Evolutionary conservation across 352 stramenopile species (phyloP).

Genomic region (Phytophthora pistaciae): DNA sequence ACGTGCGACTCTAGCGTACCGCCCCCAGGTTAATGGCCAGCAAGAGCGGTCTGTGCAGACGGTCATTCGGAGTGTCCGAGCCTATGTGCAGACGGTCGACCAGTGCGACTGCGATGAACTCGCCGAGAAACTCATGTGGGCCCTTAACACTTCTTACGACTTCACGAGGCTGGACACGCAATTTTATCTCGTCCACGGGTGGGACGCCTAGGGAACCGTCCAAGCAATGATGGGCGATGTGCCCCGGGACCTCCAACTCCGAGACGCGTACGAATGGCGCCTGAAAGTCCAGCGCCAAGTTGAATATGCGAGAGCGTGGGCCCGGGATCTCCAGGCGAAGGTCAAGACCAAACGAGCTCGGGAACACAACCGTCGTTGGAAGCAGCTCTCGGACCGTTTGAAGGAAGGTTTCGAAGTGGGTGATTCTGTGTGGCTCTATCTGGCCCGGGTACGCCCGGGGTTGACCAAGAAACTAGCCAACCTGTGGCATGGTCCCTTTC

Average conservation of each 20-base stretch:
- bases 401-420: constrained; percentile 1
- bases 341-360: neutral
- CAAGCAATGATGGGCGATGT: constrained; percentile 6
- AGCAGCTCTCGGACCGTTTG: neutral
- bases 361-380: constrained; percentile 4
- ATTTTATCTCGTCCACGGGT: constrained; percentile 28
- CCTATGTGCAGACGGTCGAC: constrained; percentile 26
- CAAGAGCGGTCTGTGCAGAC: constrained; percentile 44
- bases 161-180: constrained; percentile 8
- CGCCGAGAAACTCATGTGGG: constrained; percentile 32
- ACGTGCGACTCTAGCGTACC: constrained; percentile 40
- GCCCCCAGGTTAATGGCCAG: constrained; percentile 43
- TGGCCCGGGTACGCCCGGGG: constrained; percentile 1
- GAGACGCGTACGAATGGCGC: constrained; percentile 8
- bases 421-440: constrained; percentile 10
- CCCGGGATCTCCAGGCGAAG: constrained; percentile 7
- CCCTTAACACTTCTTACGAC: constrained; percentile 28
- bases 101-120: constrained; percentile 47
- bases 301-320: constrained; percentile 4
- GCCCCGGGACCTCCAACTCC: constrained; percentile 1
- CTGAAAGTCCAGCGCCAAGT: constrained; percentile 10
- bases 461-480: constrained; percentile 13
- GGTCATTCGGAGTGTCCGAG: constrained; percentile 24
- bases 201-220: constrained; percentile 20
- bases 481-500: constrained; percentile 10